phyloP scores from a whole-genome alignment of 768 basidiomycete genomes.

The Trametes gibbosa region DNA sequence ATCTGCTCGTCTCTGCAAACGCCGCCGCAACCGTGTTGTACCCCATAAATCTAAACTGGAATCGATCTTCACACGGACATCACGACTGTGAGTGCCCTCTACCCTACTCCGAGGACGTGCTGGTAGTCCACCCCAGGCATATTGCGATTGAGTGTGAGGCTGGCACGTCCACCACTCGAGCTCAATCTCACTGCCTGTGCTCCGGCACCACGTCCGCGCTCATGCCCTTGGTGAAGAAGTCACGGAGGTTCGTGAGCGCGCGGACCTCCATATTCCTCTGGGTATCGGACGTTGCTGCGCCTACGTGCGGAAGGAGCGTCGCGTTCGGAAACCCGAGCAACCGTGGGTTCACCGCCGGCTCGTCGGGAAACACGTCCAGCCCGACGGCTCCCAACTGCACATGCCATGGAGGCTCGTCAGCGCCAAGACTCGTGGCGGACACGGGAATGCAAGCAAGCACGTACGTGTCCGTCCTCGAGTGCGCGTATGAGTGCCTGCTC shows the following conservation, averaged over 20 bases:
- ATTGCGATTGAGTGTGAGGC: not conserved
- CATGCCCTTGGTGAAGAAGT: slow-evolving; percentile 61
- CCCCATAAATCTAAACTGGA: not conserved
- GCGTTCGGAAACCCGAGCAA: slow-evolving; percentile 81
- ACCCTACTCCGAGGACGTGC: not conserved
- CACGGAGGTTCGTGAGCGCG: slow-evolving; percentile 73
- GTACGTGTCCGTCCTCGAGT: slow-evolving; percentile 82
- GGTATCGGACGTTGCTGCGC: slow-evolving; percentile 80
- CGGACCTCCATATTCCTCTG: slow-evolving; percentile 82
- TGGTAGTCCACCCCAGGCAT: not conserved
- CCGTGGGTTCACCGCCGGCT: slow-evolving; percentile 76
- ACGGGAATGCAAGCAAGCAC: slow-evolving; percentile 31
- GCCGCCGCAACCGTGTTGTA: not conserved
- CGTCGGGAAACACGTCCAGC: slow-evolving; percentile 84
- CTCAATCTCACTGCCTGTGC: slow-evolving; percentile 21
- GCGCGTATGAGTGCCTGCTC: slow-evolving; percentile 85
- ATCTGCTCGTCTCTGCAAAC: not conserved
- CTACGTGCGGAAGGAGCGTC: slow-evolving; percentile 89
- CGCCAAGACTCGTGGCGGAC: not conserved
- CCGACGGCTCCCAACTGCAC: slow-evolving; percentile 73
- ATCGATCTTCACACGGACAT: not conserved
- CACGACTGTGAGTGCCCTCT: not conserved
- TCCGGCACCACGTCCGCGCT: slow-evolving; percentile 73
- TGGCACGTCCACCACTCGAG: not conserved
- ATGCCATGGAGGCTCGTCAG: too few relatives aligned